A percentile compares a stretch with the other conserved stretches of the same genome.
Evolutionary conservation across 2,329 filamentous ascomycete genomes (phyloP).

Genomic region (Neophaeococcomyces mojaviensis): DNA sequence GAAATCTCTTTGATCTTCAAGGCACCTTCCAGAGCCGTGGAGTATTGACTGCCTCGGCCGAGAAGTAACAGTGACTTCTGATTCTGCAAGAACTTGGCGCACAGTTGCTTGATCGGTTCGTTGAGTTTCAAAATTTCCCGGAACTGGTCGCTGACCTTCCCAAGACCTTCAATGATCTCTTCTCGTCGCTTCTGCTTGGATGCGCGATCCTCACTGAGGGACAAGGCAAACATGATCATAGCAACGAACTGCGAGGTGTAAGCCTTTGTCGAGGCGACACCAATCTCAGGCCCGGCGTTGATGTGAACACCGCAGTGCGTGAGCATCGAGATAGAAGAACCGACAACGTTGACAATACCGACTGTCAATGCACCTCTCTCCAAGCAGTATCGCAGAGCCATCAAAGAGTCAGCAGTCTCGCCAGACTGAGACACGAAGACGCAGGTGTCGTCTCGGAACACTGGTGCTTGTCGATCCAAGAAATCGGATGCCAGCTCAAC

Average conservation of each 20-base stretch:
- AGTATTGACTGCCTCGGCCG: conserved; percentile 91
- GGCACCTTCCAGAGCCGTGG: conserved; percentile 90
- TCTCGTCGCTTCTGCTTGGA: conserved; percentile 87
- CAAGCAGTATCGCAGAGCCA: conserved; percentile 95
- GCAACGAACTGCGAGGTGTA: conserved; percentile 99
- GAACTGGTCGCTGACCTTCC: conserved; percentile 84
- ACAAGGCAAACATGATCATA: conserved; percentile 99
- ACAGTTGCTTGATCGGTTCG: conserved; percentile 88
- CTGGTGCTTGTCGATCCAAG: conserved; percentile 88
- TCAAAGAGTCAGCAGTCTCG: conserved; percentile 93
- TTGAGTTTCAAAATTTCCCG: conserved; percentile 85
- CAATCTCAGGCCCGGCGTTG: conserved; percentile 96
- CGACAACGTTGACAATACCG: conserved; percentile 96
- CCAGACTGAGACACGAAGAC: conserved; percentile 98
- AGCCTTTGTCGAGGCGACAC: conserved; percentile 97
- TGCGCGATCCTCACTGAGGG: conserved; percentile 89
- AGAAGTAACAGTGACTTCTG: conserved; percentile 93
- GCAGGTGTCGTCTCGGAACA: conserved; percentile 98
- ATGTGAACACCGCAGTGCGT: conserved; percentile 99
- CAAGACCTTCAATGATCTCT: conserved; percentile 92
- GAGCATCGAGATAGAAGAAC: conserved; percentile 95
- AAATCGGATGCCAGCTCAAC: conserved; percentile 98
- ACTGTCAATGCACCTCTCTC: conserved; percentile 96
- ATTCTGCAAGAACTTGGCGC: conserved; percentile 85
- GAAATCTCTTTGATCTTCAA: conserved; percentile 99